Evolutionary conservation across 1,139 yeast species (phyloP).

Genomic region (Candida tropicalis): DNA sequence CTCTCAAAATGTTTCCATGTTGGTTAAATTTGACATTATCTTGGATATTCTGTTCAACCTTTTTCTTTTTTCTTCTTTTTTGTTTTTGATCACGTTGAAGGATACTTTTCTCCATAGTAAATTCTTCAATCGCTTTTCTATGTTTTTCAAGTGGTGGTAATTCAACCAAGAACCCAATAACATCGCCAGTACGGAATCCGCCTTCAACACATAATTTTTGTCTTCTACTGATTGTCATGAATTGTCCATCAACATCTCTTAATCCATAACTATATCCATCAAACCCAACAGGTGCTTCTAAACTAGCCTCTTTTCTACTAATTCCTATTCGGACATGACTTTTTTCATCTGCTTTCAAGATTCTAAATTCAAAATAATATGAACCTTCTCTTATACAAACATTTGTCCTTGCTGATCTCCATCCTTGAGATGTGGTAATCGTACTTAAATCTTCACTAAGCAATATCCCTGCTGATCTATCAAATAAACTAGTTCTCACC

Average conservation of each 20-base stretch:
- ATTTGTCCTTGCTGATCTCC: conserved; percentile 80
- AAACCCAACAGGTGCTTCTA: conserved; percentile 95
- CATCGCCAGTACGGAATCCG: conserved; percentile 75
- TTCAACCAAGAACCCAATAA: conserved; percentile 75
- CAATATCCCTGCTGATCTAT: conserved; percentile 64
- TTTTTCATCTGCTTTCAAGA: conserved; percentile 49
- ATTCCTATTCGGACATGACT: conserved; percentile 82
- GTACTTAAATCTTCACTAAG: conserved; percentile 45
- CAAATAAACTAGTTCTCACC: conserved; percentile 70
- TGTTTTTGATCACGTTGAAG: conserved; percentile 12
- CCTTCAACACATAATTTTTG: conserved; percentile 46
- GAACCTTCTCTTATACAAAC: conserved; percentile 77
- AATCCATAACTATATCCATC: conserved; percentile 94
- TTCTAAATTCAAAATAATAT: conserved; percentile 76
- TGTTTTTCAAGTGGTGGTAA: conserved; percentile 61
- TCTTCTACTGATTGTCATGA: conserved; percentile 75
- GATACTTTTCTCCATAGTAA: conserved; percentile 17
- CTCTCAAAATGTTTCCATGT: conserved; percentile 57
- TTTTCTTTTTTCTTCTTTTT: conserved; percentile 21
- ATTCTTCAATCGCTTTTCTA: conserved; percentile 26
- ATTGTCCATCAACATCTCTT: conserved; percentile 80
- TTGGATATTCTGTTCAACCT: conserved; percentile 13
- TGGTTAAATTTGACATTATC: conserved; percentile 27
- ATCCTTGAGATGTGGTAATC: conserved; percentile 67
- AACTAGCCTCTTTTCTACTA: conserved; percentile 80